A percentile compares a stretch with the other conserved stretches of the same genome.
Evolutionary conservation across 108 stramenopile species (phyloP).

Genomic region (Nannochloropsis gaditana): DNA sequence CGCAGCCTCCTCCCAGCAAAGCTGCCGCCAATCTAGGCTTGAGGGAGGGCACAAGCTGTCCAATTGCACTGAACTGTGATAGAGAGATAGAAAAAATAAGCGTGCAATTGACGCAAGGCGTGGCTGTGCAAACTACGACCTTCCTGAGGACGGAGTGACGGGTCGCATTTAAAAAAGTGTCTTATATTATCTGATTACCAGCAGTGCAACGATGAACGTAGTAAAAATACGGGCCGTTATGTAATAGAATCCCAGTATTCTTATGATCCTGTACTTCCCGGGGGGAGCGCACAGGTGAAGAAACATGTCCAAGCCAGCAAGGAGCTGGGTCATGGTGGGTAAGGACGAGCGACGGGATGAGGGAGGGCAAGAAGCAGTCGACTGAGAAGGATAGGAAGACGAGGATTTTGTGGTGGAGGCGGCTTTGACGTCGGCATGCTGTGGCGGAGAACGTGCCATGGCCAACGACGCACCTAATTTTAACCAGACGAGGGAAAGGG

Average conservation of each 20-base stretch:
- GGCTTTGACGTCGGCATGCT: not conserved
- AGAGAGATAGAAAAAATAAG: no score
- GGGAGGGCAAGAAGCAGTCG: not conserved
- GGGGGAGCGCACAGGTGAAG: conserved; percentile 15
- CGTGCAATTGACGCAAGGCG: no score
- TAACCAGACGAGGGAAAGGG: no score
- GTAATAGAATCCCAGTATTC: conserved; percentile 8
- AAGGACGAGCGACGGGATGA: not conserved
- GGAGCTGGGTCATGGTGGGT: not conserved
- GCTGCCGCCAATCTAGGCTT: not conserved
- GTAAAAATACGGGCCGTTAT: not conserved
- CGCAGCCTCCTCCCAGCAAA: not conserved
- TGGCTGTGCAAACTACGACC: no score
- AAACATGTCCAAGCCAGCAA: not conserved
- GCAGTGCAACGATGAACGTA: not conserved
- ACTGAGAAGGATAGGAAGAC: not conserved
- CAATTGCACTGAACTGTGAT: not conserved
- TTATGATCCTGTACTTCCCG: not conserved
- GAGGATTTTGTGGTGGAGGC: not conserved
- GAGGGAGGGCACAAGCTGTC: not conserved
- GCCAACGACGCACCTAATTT: no score
- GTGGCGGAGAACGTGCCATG: no score
- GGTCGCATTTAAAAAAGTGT: no score
- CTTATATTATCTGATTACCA: not conserved
- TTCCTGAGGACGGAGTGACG: no score